Evolutionary conservation across 139 green algal genomes (phyloP), one percentile per base, ranked within the genome.

Genomic region (Tetraselmis chui): DNA sequence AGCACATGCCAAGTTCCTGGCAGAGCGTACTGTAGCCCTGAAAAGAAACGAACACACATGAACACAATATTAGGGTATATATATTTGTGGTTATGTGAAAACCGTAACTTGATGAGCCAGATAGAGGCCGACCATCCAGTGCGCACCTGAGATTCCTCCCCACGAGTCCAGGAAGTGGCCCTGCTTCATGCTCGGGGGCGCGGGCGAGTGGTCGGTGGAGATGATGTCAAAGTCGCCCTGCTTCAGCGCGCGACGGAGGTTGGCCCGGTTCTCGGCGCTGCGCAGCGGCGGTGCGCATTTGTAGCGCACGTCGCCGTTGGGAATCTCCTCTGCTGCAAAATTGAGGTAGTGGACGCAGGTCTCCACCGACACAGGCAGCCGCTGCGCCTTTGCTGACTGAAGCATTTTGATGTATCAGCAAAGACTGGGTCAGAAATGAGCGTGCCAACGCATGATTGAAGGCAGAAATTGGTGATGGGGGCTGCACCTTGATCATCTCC

Each of bases 281-380:
- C 95, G 83, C 22, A 97, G 79, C 0, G 94, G 94, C 30, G 94
- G 94, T 24, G 90, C 89, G 79, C 96, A 99, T 89, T 99, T 99
- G 84, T 91, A 95, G 80, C 84, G 80, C 11, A 94, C 98, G 2
- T 85, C 81, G 1, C 92, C 92, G 23, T 93, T 81, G 1, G 89
- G 77, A 23, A 98, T 86, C 0, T 87, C 76, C 83, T 97, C 92
- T 0, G 92, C 82, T 0, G 76, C 78, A 86, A 99, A 99, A n/a
- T 79, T 88, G 24, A 99, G 90, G 89, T 98, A 98, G 90, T 99
- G 96, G 0, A 97, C 87, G 78, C 91, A 97, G 0, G 94, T 98
- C 89, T 99, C 96, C 23, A 94, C 92, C 2, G 88, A 93, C 0
- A 99, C 30, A 0, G 92, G 89, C 59, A 95, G 87, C 1, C 92